These are phyloP conservation scores for Amoebophrya sp. DNA, from an alignment of 169 alveolate genomes.

Conservation along the genomic window DNA sequence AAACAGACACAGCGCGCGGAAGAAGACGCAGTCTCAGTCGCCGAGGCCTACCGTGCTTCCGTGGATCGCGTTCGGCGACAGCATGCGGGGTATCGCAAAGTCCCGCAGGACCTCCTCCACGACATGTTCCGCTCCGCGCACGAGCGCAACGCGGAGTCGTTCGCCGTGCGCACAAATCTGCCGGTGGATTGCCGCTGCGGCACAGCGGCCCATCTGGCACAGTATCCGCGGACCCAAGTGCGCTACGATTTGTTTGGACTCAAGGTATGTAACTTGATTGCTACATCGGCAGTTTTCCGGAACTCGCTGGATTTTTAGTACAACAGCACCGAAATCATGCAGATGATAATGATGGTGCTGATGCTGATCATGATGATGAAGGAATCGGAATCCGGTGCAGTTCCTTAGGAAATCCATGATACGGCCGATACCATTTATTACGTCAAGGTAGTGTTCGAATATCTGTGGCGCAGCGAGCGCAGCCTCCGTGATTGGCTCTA, in stretches of 20 bases:
- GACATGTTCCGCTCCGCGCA: not conserved
- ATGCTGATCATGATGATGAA: no score
- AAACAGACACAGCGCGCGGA: no score
- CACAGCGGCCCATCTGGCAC: not conserved
- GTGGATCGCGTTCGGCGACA: not conserved
- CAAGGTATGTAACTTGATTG: no score
- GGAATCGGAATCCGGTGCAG: no score
- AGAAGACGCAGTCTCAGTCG: no score
- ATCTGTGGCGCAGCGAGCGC: not conserved
- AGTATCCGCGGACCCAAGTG: not conserved
- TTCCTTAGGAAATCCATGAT: no score
- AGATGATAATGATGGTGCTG: no score
- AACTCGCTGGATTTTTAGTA: no score
- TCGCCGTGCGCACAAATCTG: no score
- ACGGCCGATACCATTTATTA: no score
- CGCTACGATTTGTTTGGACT: not conserved
- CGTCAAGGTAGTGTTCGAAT: not conserved
- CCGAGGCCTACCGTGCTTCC: not conserved
- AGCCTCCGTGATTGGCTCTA: not conserved
- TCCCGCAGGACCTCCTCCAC: not conserved
- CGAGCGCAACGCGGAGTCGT: not conserved
- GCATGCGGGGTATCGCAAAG: not conserved
- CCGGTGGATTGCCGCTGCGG: not conserved
- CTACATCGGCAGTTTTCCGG: no score
- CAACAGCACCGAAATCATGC: no score